phyloP scores from a whole-genome alignment of 257 asterid genomes.

The Lantana camara region DNA sequence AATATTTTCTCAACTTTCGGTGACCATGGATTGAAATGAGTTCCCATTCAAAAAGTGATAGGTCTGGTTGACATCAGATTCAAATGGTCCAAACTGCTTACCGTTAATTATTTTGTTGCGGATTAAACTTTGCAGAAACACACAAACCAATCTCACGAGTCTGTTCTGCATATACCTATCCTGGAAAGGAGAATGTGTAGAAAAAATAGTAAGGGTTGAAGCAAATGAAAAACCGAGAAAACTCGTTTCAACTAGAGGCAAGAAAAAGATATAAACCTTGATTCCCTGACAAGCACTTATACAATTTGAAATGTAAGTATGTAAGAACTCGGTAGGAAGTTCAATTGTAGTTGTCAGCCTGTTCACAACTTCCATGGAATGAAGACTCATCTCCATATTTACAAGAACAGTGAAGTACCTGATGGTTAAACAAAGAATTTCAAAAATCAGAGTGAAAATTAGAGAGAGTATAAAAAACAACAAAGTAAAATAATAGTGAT shows the following conservation, averaged over 20 bases:
- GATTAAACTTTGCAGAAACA: conserved; percentile 91
- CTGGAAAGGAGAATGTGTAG: conserved; percentile 46
- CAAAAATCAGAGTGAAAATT: conserved; percentile 18
- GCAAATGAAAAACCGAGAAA: conserved; percentile 7
- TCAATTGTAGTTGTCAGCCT: conserved; percentile 95
- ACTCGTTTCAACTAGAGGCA: neutral
- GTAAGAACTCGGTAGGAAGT: conserved; percentile 94
- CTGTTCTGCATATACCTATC: conserved; percentile 98
- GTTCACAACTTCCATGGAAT: conserved; percentile 99
- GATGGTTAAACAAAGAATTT: conserved; percentile 31
- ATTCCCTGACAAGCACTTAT: conserved; percentile 91
- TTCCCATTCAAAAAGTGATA: conserved; percentile 11
- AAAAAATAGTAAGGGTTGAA: conserved; percentile 20
- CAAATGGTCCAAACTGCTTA: conserved; percentile 41
- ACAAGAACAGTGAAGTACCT: conserved; percentile 98
- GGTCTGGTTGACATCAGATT: neutral
- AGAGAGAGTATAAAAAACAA: neutral
- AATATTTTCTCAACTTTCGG: neutral
- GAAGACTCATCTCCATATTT: conserved; percentile 99
- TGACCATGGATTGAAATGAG: too few species aligned
- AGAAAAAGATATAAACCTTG: conserved; percentile 55
- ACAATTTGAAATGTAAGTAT: conserved; percentile 90
- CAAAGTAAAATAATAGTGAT: neutral
- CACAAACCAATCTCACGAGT: conserved; percentile 95
- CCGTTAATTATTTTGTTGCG: conserved; percentile 90